Conservation (phyloP, 2,329 filamentous ascomycete genomes). For the Diaporthe aspalathi region DNA sequence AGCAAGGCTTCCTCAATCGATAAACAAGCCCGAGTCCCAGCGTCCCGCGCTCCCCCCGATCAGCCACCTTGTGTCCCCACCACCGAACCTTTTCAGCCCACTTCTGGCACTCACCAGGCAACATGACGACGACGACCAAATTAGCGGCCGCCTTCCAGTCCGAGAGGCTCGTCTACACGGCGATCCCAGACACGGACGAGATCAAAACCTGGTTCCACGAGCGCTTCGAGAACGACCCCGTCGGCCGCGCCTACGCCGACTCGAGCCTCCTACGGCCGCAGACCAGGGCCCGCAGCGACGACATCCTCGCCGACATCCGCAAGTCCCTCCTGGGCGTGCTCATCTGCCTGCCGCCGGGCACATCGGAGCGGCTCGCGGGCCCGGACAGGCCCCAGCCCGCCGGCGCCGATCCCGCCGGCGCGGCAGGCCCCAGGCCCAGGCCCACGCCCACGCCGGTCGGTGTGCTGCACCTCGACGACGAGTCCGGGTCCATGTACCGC, state of each 20-base stretch:
- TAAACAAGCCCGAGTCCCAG: background rate
- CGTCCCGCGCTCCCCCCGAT: too few species aligned
- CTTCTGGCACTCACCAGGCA: background rate
- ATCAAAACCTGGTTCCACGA: slow-evolving; percentile 49
- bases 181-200: slow-evolving; percentile 47
- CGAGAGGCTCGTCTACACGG: slow-evolving; percentile 52
- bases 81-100: background rate
- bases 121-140: background rate
- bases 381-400: background rate
- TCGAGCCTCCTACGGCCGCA: slow-evolving; percentile 47
- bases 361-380: slow-evolving; percentile 4
- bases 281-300: slow-evolving; percentile 25
- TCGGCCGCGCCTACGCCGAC: slow-evolving; percentile 44
- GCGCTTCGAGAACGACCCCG: slow-evolving; percentile 46
- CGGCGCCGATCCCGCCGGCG: background rate
- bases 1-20: background rate
- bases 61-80: background rate
- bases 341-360: slow-evolving; percentile 49
- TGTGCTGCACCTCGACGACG: slow-evolving; percentile 29
- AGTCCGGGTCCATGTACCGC: background rate
- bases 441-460: slow-evolving; percentile 40
- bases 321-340: slow-evolving; percentile 51
- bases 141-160: slow-evolving; percentile 46
- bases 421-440: slow-evolving; percentile 1
- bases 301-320: slow-evolving; percentile 39